Conservation (phyloP, 2,329 filamentous ascomycete genomes). For the Grosmannia penicillata region DNA sequence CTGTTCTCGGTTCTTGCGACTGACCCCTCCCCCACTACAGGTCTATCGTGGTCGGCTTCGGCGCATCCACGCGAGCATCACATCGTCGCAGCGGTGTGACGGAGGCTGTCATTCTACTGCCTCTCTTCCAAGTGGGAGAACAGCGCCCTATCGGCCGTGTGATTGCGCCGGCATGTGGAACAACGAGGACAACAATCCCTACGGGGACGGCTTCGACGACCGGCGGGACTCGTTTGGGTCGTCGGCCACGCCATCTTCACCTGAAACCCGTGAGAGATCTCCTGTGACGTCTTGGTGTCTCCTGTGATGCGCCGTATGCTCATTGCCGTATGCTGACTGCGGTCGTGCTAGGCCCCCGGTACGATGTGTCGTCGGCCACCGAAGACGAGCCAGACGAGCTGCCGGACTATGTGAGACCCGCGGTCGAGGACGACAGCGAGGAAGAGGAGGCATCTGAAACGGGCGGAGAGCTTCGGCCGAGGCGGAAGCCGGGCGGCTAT, state of each 20-base stretch:
- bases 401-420: conserved; percentile 14
- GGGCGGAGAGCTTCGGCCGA: conserved; percentile 31
- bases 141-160: conserved; percentile 18
- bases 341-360: conserved; percentile 31
- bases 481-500: conserved; percentile 70
- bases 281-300: background rate
- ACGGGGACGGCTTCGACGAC: conserved; percentile 81
- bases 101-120: too few species aligned
- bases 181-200: conserved; percentile 97
- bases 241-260: conserved; percentile 48
- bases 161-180: too few species aligned
- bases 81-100: too few species aligned
- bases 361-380: conserved; percentile 52
- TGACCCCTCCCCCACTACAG: too few species aligned
- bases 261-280: conserved; percentile 33
- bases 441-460: conserved; percentile 27
- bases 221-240: conserved; percentile 67
- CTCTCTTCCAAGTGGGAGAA: too few species aligned
- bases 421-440: conserved; percentile 27
- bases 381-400: conserved; percentile 44
- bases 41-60: too few species aligned
- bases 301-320: too few species aligned
- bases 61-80: too few species aligned
- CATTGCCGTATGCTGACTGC: background rate
- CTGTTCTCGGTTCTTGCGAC: too few species aligned